Conservation (phyloP, 257 asterid genomes). For the Capsicum pubescens region DNA sequence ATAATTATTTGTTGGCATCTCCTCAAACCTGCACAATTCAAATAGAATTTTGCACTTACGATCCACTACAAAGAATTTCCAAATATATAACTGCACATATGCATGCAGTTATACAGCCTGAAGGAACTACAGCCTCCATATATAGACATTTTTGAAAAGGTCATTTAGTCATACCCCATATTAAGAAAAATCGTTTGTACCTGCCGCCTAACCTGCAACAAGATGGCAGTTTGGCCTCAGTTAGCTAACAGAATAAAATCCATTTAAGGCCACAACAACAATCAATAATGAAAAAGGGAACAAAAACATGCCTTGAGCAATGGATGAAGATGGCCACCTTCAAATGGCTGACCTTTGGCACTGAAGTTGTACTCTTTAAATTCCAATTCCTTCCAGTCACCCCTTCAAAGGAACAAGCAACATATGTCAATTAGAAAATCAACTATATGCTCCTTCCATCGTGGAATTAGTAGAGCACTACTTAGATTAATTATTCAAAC, state of each 20-base stretch:
- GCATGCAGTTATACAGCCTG: slow-evolving; percentile 22
- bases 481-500: not conserved
- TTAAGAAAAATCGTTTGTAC: slow-evolving; percentile 87
- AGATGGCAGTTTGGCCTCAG: slow-evolving; percentile 3
- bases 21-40: slow-evolving; percentile 76
- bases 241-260: slow-evolving; percentile 1
- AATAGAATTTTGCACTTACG: slow-evolving; percentile 22
- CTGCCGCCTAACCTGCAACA: slow-evolving; percentile 81
- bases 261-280: slow-evolving; percentile 3
- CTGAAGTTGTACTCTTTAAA: slow-evolving; percentile 94
- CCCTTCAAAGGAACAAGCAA: slow-evolving; percentile 56
- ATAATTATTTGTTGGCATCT: slow-evolving; percentile 94
- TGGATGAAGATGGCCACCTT: slow-evolving; percentile 97
- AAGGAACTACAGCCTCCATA: slow-evolving; percentile 4
- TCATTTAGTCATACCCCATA: slow-evolving; percentile 69
- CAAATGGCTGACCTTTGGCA: slow-evolving; percentile 95
- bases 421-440: not conserved
- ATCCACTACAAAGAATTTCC: not conserved
- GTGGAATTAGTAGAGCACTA: not conserved
- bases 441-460: not conserved
- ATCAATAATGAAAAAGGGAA: slow-evolving; percentile 22
- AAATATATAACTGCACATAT: not conserved
- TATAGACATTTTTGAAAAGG: not conserved
- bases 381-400: slow-evolving; percentile 91
- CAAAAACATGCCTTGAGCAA: slow-evolving; percentile 73